phyloP scores from a whole-genome alignment of 139 green algal species.

The Marvania coccoides region DNA sequence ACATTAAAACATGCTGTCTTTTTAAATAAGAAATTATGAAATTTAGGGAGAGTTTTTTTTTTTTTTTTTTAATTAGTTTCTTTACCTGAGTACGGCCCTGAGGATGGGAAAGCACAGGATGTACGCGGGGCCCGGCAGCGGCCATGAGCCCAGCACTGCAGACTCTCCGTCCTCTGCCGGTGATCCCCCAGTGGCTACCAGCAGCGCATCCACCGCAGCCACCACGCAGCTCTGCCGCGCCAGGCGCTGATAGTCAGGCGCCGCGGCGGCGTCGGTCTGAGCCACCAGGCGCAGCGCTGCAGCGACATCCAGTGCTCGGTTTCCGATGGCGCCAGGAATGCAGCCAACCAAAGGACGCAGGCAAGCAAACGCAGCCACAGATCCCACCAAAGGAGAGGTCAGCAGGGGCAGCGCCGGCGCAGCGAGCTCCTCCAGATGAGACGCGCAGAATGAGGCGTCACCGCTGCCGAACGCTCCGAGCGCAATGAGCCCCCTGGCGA shows the following conservation, averaged over 20 bases:
- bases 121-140: conserved; percentile 53
- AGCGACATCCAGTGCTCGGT: conserved; percentile 31
- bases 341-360: conserved; percentile 43
- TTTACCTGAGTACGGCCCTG: conserved; percentile 18
- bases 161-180: not conserved
- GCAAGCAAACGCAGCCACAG: conserved; percentile 48
- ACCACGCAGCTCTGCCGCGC: conserved; percentile 17
- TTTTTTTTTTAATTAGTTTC: too few relatives aligned
- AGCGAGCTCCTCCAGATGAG: conserved; percentile 45
- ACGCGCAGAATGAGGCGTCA: conserved; percentile 31
- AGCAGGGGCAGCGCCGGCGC: conserved; percentile 61
- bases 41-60: too few relatives aligned
- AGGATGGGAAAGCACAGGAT: conserved; percentile 73
- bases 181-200: conserved; percentile 6
- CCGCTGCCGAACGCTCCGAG: conserved; percentile 40
- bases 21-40: too few relatives aligned
- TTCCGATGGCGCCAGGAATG: conserved; percentile 49
- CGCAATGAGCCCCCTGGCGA: conserved; percentile 48
- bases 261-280: conserved; percentile 11
- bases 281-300: conserved; percentile 51
- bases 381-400: conserved; percentile 52
- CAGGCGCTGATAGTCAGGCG: conserved; percentile 29
- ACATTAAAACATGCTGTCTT: not conserved
- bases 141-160: conserved; percentile 2
- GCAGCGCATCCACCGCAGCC: conserved; percentile 40